Evolutionary conservation across 495 filamentous ascomycete genomes (phyloP), one percentile per base, ranked within the genome.

Genomic region (Jackrogersella minutella): DNA sequence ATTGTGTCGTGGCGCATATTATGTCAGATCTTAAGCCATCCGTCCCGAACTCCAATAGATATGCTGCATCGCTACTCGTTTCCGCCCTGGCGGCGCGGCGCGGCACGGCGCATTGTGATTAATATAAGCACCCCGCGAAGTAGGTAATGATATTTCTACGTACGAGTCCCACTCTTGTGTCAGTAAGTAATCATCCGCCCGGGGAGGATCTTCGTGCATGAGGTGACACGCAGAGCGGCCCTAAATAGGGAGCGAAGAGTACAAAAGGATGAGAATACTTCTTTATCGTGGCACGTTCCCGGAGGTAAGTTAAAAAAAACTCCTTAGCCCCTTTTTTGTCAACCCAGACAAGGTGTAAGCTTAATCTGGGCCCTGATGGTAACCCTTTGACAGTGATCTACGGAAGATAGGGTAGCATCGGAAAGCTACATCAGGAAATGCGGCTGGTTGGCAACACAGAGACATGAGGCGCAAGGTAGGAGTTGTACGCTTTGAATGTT

Each of bases 1-100:
- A 54, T 60, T 52, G 26, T 9, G 43, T 40, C 26, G 60, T 64
- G 66, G 60, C 60, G 60, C 60, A 46, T 61, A 54, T 69, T 69
- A 69, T 69, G 66, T 69, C 60, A 69, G 66, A 69, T 69, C 66
- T 41, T 26, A 69, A 61, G 60, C 60, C 55, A 60, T 61, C 55
- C 26, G 39, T 60, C 37, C 60, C 60, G 60, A 64, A 60, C 26
- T 17, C 50, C 66, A 65, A 65, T 65, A 49, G 56, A 57, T 58
- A 47, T 65, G 36, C 37, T 19, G 56, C 26, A 24, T 49, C 54
- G 3, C 17, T 46, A 43, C 49, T 65, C 54, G 61, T 69, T 65
- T 69, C 66, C 66, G 51, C 31, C 37, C 66, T 52, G 61, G 56
- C 66, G 61, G 66, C 22, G 61, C 61, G 30, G 51, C 41, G n/a